phyloP scores from a whole-genome alignment of 441 rosid species.

The Populus hybrid region DNA sequence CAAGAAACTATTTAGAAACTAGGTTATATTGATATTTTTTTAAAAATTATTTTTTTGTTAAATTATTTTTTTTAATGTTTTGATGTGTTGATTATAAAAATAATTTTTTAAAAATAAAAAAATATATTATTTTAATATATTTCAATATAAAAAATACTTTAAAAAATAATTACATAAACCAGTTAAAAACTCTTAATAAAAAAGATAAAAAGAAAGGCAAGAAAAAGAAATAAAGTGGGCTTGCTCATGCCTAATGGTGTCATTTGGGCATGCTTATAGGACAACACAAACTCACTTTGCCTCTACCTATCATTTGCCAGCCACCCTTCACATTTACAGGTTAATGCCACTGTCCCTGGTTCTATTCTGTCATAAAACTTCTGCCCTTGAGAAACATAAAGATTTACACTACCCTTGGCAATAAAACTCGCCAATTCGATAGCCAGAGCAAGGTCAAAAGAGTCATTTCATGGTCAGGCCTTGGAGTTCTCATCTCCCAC shows the following conservation, averaged over 20 bases:
- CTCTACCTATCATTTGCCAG: constrained; percentile 13
- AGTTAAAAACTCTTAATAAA: no score
- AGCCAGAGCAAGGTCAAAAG: not conserved
- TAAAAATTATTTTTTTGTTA: no score
- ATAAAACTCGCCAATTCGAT: not conserved
- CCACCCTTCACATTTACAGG: not conserved
- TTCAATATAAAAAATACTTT: no score
- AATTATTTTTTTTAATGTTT: no score
- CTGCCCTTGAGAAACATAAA: not conserved
- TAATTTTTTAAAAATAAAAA: no score
- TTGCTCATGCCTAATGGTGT: not conserved
- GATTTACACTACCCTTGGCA: not conserved
- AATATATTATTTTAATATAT: no score
- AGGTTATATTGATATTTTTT: no score
- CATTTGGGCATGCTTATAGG: not conserved
- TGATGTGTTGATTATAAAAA: no score
- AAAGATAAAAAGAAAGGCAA: no score
- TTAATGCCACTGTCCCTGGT: not conserved
- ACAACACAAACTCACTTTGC: not conserved
- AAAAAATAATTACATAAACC: no score
- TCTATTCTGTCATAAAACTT: not conserved
- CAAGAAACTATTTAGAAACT: no score
- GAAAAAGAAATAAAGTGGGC: no score
- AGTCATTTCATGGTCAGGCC: not conserved
- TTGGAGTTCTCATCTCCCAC: not conserved